Conservation (phyloP, 2,329 filamentous ascomycete genomes). For the Stagonosporopsis chrysanthemi region DNA sequence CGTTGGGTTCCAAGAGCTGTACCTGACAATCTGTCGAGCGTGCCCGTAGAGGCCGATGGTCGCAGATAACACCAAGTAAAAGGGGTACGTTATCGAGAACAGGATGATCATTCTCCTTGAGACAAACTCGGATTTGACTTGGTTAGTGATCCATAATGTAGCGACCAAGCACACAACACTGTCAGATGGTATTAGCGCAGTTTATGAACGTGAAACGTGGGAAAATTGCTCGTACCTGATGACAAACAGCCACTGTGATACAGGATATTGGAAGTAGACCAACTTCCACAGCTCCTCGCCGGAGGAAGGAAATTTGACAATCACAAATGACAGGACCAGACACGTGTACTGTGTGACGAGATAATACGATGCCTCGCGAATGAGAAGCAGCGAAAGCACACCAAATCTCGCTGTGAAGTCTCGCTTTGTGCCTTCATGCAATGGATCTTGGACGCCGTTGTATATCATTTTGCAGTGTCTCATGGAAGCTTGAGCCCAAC, state of each 20-base stretch:
- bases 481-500: constrained; percentile 59
- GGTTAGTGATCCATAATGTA: constrained; percentile 57
- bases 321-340: constrained; percentile 55
- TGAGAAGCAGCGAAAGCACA: constrained; percentile 55
- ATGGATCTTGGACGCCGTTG: constrained; percentile 48
- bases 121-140: constrained; percentile 57
- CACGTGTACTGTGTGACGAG: constrained; percentile 59
- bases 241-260: constrained; percentile 58
- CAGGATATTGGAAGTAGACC: constrained; percentile 58
- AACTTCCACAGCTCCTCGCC: constrained; percentile 49
- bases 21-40: constrained; percentile 56
- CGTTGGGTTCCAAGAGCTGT: constrained; percentile 59
- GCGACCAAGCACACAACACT: constrained; percentile 54
- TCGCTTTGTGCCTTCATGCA: constrained; percentile 41
- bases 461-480: constrained; percentile 54
- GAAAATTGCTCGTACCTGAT: constrained; percentile 47
- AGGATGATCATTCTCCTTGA: constrained; percentile 51
- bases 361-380: constrained; percentile 58
- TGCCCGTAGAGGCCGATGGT: constrained; percentile 58
- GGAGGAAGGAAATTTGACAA: constrained; percentile 54
- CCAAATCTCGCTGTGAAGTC: constrained; percentile 52
- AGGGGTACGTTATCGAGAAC: constrained; percentile 55
- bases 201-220: not conserved
- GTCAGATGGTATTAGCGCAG: constrained; percentile 26
- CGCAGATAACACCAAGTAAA: constrained; percentile 55